Evolutionary conservation across 1,284 basidiomycete genomes (phyloP).

Genomic region (Rhodotorula sp.): DNA sequence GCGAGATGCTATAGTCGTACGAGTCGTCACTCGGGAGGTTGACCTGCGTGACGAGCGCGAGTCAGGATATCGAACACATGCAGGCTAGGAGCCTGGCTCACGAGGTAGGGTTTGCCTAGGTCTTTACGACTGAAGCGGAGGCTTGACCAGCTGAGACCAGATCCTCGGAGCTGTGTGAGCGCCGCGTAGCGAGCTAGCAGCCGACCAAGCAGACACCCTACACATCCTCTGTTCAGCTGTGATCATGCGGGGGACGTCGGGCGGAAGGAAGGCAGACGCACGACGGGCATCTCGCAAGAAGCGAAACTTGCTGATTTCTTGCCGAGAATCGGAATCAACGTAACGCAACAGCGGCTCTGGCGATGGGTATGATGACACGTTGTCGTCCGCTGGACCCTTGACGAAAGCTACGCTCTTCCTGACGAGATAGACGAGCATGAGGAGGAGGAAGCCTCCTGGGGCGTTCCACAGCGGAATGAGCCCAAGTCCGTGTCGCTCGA

Average conservation of each 20-base stretch:
- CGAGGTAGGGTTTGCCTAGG: slow-evolving; percentile 12
- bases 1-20: slow-evolving; percentile 72
- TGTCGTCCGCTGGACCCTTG: not conserved
- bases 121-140: not conserved
- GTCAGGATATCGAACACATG: too few species aligned
- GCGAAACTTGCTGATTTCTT: slow-evolving; percentile 14
- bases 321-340: slow-evolving; percentile 1
- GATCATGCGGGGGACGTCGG: rapidly evolving
- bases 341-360: slow-evolving; percentile 6
- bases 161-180: slow-evolving; percentile 33
- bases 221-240: too few species aligned
- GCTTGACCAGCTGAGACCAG: not conserved
- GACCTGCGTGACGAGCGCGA: not conserved
- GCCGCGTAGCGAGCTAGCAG: slow-evolving; percentile 65
- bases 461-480: too few species aligned
- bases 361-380: not conserved
- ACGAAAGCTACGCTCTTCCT: slow-evolving; percentile 3
- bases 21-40: not conserved
- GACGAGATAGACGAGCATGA: slow-evolving; percentile 8
- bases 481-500: too few species aligned
- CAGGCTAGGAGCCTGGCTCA: not conserved
- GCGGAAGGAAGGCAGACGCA: slow-evolving; percentile 2
- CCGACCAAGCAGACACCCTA: slow-evolving; percentile 69
- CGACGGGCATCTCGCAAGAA: slow-evolving; percentile 28
- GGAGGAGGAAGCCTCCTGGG: not conserved